Evolutionary conservation across 495 filamentous ascomycete species (phyloP), one percentile per base, ranked within the genome.

Genomic region (Lophium mytilinum): DNA sequence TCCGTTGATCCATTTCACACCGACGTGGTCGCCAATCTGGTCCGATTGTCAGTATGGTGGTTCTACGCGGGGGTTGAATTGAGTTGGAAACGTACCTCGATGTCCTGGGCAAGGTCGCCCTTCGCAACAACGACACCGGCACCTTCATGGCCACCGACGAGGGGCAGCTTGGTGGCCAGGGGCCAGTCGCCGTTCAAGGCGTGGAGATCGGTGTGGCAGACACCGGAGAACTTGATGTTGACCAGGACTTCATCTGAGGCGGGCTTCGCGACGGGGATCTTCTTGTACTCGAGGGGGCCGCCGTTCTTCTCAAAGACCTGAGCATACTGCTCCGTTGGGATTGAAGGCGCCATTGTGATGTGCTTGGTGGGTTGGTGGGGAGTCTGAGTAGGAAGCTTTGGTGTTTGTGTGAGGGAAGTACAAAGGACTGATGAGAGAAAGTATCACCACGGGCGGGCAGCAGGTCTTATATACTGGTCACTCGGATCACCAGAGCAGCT

Each of bases 111-210:
- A 9, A 90, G 75, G 8, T 81, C 72, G 58, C 90, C 90, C 53
- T 78, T 78, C 21, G 88, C 88, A 17, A 94, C 90, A 35, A 96
- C 87, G 39, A 90, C 72, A 66, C 90, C 90, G 34, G 90, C 88
- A 51, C 66, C 91, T 73, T 95, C 90, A 73, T 96, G 91, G n/a
- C 91, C 91, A 64, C 91, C 90, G 40, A 96, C 85, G n/a, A 95
- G 77, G 12, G 89, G 87, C 17, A 86, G 71, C 74, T 95, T 95
- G 60, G 80, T 80, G 6, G 75, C 67, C 41, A 95, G 70, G 10
- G 91, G 90, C 89, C 90, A 95, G 74, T 95, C 87, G 58, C 91
- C 89, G 52, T 85, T 88, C 73, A 90, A 76, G 50, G 89, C 89
- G 75, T 93, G 87, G 19, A 89, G 74, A 57, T 72, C 64, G 34